Evolutionary conservation across 352 stramenopile species (phyloP).

Genomic region (Ochromonadaceae sp.): DNA sequence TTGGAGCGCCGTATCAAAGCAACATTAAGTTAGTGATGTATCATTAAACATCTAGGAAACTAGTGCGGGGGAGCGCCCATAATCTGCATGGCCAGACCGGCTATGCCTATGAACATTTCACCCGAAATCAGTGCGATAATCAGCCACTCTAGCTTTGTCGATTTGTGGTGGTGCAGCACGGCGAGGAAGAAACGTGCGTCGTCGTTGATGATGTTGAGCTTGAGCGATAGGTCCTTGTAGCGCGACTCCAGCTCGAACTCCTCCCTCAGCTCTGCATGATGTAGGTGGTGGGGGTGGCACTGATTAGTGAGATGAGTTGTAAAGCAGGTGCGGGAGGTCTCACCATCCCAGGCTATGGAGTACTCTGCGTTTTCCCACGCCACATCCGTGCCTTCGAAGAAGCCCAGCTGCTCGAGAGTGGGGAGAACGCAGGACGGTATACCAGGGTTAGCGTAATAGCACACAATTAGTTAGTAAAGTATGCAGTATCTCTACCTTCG

Average conservation of each 20-base stretch:
- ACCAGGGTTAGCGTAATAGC: not conserved
- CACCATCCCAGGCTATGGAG: constrained; percentile 7
- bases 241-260: constrained; percentile 15
- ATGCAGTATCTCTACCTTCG: constrained; percentile 8
- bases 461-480: not conserved
- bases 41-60: no score
- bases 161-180: constrained; percentile 7
- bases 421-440: not conserved
- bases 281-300: not conserved
- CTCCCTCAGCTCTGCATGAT: not conserved
- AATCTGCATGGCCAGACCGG: not conserved
- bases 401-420: no score
- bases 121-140: constrained; percentile 6
- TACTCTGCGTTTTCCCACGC: constrained; percentile 16
- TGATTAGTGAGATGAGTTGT: not conserved
- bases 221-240: not conserved
- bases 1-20: no score
- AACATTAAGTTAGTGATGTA: no score
- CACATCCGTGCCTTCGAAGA: constrained; percentile 13
- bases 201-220: constrained; percentile 12
- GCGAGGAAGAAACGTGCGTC: constrained; percentile 4
- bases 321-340: not conserved
- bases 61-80: not conserved
- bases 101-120: constrained; percentile 7
- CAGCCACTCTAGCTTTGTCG: not conserved